phyloP scores from a whole-genome alignment of 2,329 filamentous ascomycete genomes.

The Hypoxylon sp. region DNA sequence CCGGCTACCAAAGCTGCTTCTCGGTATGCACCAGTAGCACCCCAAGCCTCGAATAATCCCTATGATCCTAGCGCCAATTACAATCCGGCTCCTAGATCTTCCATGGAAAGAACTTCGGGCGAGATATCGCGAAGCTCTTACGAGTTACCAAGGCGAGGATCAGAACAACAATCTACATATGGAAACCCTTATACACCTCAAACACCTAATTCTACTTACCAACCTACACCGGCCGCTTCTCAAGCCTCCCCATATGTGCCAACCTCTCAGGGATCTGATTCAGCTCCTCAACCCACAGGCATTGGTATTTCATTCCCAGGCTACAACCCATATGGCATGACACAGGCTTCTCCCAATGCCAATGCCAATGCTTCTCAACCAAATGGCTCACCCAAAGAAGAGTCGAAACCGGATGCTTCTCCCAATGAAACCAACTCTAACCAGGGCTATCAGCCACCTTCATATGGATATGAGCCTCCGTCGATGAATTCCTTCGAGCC shows the following conservation, averaged over 20 bases:
- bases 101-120: conserved; percentile 63
- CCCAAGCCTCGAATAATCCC: conserved; percentile 52
- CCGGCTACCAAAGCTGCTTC: conserved; percentile 63
- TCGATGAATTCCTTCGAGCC: conserved; percentile 55
- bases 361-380: conserved; percentile 21
- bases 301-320: conserved; percentile 49
- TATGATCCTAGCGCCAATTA: conserved; percentile 57
- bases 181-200: conserved; percentile 56
- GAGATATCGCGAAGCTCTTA: conserved; percentile 60
- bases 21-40: conserved; percentile 64
- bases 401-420: conserved; percentile 36
- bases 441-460: conserved; percentile 61
- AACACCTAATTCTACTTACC: conserved; percentile 54
- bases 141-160: conserved; percentile 60
- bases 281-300: conserved; percentile 33
- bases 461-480: conserved; percentile 68
- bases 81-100: conserved; percentile 57
- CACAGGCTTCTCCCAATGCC: conserved; percentile 34
- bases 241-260: conserved; percentile 48
- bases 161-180: conserved; percentile 58
- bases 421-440: conserved; percentile 41
- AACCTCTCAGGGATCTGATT: conserved; percentile 41
- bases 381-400: conserved; percentile 29
- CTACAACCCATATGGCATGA: conserved; percentile 49
- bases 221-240: conserved; percentile 45